Base-by-base conservation (phyloP, 202 grass and related monocot genomes). In the Alloteropsis angusta region DNA sequence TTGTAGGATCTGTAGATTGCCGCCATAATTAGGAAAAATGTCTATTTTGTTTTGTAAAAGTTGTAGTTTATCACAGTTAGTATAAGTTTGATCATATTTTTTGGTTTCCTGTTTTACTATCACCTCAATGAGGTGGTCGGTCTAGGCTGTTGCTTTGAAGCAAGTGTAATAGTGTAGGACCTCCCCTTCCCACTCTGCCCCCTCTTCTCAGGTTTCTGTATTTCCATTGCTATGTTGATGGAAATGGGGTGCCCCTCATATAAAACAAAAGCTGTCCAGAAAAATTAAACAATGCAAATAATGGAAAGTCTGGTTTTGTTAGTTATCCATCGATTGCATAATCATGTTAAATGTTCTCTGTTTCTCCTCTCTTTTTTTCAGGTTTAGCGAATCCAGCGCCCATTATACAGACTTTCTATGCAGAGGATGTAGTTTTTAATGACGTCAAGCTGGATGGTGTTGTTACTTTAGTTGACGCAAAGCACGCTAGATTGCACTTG, bases 381-480 rank as follows among this genome's bases (percentile, higher is more conserved):
- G 92, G 96, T 67, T 87, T 99, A 83, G 96, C 96, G 1, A 99
- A 99, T 70, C 96, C 96, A 71, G 92, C 96, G 41, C 96, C 96
- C 65, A 99, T 99, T 54, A 99, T 99, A 78, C 92, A 99, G 82
- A 99, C 92, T 58, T 99, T 99, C 82, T 99, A 99, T 71, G 85
- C 96, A 41, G 96, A 99, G 80, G 92, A 99, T 85, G 63, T 41
- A 59, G 89, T 99, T 84, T 99, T 99, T 77, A 95, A 99, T 66
- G 90, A 99, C 60, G 96, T 99, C 68, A 93, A 99, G 73, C 36
- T 99, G 73, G 96, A 99, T 68, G 96, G 96, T 77, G 96, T 99
- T 78, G 96, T 99, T 73, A 99, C 96, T 87, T 85, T 99, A 89
- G 92, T 99, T 72, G 96, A 99, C 68, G 88, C 96, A 87, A 99